A percentile compares a stretch with the other conserved stretches of the same genome.
phyloP scores from a whole-genome alignment of 495 filamentous ascomycete species.

The Rusavskia elegans region DNA sequence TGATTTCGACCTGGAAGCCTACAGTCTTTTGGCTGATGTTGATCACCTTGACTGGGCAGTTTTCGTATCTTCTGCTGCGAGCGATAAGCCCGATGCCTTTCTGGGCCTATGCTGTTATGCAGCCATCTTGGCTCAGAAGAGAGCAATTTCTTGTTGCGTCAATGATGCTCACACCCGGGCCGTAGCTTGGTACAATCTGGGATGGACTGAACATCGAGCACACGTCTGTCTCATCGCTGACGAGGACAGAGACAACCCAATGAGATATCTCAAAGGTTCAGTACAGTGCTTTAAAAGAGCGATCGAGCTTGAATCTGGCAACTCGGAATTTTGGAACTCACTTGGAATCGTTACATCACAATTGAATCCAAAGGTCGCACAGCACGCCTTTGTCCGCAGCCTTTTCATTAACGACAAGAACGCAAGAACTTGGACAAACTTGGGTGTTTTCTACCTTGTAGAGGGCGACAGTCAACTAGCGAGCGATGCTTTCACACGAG shows the following conservation, averaged over 20 bases:
- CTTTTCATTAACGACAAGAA: conserved; percentile 81
- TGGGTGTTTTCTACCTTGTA: conserved; percentile 71
- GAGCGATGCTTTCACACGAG: conserved; percentile 74
- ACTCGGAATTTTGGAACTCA: conserved; percentile 95
- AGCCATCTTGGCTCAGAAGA: conserved; percentile 72
- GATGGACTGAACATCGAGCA: conserved; percentile 78
- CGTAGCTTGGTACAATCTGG: conserved; percentile 91
- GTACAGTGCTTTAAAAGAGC: conserved; percentile 91
- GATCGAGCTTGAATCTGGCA: conserved; percentile 89
- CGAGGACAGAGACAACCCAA: conserved; percentile 29
- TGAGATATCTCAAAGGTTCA: conserved; percentile 60
- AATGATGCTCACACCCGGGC: conserved; percentile 81
- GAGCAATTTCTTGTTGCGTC: conserved; percentile 56
- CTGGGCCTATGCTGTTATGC: conserved; percentile 37
- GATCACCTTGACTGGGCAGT: conserved; percentile 48
- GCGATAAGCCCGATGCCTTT: conserved; percentile 24
- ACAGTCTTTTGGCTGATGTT: conserved; percentile 48
- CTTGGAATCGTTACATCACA: conserved; percentile 77
- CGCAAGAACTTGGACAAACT: conserved; percentile 74
- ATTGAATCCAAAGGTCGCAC: conserved; percentile 73
- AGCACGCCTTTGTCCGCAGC: conserved; percentile 88
- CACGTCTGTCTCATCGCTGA: conserved; percentile 41
- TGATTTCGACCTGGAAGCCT: conserved; percentile 30
- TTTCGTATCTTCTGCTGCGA: conserved; percentile 21
- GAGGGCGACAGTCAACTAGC: conserved; percentile 71